phyloP scores from a whole-genome alignment of 352 stramenopile genomes.

The Phytophthora colocasiae region DNA sequence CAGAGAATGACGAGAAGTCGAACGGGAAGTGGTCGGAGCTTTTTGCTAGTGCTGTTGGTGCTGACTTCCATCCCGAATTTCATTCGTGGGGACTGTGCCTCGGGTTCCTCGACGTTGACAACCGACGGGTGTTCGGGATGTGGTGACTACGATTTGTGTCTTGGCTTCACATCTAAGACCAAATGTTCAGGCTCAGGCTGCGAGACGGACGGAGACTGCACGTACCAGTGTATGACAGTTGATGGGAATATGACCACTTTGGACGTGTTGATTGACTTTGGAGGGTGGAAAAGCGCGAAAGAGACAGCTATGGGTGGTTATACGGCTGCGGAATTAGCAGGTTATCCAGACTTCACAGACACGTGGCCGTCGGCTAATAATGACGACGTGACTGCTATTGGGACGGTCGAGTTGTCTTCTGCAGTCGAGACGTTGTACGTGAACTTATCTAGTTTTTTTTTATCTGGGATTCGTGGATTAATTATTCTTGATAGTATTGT shows the following conservation, averaged over 20 bases:
- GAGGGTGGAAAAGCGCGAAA: conserved; percentile 34
- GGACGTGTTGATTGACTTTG: conserved; percentile 37
- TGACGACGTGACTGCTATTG: conserved; percentile 25
- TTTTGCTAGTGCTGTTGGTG: conserved; percentile 13
- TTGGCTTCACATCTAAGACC: conserved; percentile 26
- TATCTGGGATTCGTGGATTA: not conserved
- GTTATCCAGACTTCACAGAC: conserved; percentile 35
- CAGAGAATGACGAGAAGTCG: conserved; percentile 18
- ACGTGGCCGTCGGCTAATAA: conserved; percentile 38
- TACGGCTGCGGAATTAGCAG: conserved; percentile 3
- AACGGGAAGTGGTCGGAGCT: not conserved
- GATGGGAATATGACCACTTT: conserved; percentile 30
- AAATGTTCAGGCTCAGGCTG: conserved; percentile 38
- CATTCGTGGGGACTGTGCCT: conserved; percentile 20
- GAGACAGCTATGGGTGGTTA: conserved; percentile 29
- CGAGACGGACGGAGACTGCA: conserved; percentile 39
- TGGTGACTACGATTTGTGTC: conserved; percentile 34
- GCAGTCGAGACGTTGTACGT: conserved; percentile 34
- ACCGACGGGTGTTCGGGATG: conserved; percentile 35
- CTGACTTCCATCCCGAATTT: conserved; percentile 9
- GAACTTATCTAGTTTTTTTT: not conserved
- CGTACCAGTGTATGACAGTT: conserved; percentile 33
- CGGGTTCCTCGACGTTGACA: conserved; percentile 32
- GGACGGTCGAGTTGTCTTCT: conserved; percentile 26
- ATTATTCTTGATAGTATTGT: conserved; percentile 30